phyloP scores from a whole-genome alignment of 2,329 filamentous ascomycete species.

The Ceratocystis alfenasii region DNA sequence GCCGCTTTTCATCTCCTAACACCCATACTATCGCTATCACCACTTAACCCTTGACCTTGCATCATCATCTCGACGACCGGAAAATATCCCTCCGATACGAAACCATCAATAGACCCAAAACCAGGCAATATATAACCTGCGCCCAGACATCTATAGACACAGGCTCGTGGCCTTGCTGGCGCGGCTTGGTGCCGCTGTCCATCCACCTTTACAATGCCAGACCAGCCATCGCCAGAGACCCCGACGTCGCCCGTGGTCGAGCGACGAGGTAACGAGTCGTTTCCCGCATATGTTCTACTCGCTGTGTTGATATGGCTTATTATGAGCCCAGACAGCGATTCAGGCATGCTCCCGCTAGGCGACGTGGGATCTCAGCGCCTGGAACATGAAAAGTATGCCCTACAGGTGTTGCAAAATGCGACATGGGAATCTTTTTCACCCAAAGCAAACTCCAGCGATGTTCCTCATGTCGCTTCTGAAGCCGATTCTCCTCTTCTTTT shows the following conservation, averaged over 20 bases:
- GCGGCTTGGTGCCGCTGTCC: slow-evolving; percentile 10
- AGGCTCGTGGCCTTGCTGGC: slow-evolving; percentile 5
- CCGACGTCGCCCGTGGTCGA: neutral
- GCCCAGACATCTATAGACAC: neutral
- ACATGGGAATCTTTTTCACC: slow-evolving; percentile 50
- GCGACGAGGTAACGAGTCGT: slow-evolving; percentile 13
- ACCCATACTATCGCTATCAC: neutral
- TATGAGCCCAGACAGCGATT: slow-evolving; percentile 16
- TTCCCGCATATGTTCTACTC: slow-evolving; percentile 16
- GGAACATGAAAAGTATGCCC: slow-evolving; percentile 40
- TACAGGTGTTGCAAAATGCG: slow-evolving; percentile 43
- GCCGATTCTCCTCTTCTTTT: slow-evolving; percentile 24
- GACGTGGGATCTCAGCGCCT: slow-evolving; percentile 32
- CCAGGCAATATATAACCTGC: neutral
- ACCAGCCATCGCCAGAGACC: slow-evolving; percentile 1
- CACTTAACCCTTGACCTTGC: slow-evolving; percentile 3
- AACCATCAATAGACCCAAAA: neutral
- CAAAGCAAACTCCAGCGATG: slow-evolving; percentile 20
- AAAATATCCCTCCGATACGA: slow-evolving; percentile 2
- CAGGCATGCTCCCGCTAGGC: slow-evolving; percentile 30
- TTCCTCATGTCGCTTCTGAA: neutral
- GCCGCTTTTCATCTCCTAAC: neutral
- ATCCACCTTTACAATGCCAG: slow-evolving; percentile 7
- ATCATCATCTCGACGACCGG: neutral
- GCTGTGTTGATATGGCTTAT: slow-evolving; percentile 21